Evolutionary conservation across 2,329 filamentous ascomycete genomes (phyloP).

Genomic region (Talaromyces funiculosus): DNA sequence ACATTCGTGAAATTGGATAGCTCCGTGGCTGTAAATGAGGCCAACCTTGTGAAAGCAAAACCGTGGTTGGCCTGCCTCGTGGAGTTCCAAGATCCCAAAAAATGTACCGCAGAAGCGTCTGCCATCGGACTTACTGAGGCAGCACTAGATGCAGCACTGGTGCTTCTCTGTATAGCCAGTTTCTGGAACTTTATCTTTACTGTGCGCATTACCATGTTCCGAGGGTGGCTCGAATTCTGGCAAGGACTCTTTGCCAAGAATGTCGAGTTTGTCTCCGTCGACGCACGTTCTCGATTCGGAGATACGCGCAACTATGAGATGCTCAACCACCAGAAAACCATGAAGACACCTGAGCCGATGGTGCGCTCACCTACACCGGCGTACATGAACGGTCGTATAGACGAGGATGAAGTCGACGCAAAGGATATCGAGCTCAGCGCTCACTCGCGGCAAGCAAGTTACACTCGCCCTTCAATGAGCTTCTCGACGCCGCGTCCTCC

Average conservation of each 20-base stretch:
- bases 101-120: slow-evolving; percentile 59
- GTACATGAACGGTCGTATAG: not conserved
- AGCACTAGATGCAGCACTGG: slow-evolving; percentile 72
- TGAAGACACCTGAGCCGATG: slow-evolving; percentile 31
- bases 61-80: slow-evolving; percentile 72
- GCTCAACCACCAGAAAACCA: slow-evolving; percentile 42
- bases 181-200: slow-evolving; percentile 80
- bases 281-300: slow-evolving; percentile 61
- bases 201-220: slow-evolving; percentile 76
- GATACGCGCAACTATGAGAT: slow-evolving; percentile 73
- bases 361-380: slow-evolving; percentile 19
- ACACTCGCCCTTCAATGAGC: slow-evolving; percentile 10
- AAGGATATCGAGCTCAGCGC: slow-evolving; percentile 1
- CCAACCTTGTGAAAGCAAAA: slow-evolving; percentile 51
- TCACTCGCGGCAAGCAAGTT: slow-evolving; percentile 5
- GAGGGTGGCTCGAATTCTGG: slow-evolving; percentile 70
- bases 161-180: slow-evolving; percentile 79
- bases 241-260: slow-evolving; percentile 42
- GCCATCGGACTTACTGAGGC: slow-evolving; percentile 65
- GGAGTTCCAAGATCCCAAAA: slow-evolving; percentile 52
- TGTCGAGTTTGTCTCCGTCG: slow-evolving; percentile 83
- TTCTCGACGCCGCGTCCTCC: slow-evolving; percentile 13
- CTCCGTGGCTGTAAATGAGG: slow-evolving; percentile 53
- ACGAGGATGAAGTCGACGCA: not conserved
- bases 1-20: slow-evolving; percentile 86